Conservation (phyloP, 306 rosid genomes). For the Prinsepia uniflora region DNA sequence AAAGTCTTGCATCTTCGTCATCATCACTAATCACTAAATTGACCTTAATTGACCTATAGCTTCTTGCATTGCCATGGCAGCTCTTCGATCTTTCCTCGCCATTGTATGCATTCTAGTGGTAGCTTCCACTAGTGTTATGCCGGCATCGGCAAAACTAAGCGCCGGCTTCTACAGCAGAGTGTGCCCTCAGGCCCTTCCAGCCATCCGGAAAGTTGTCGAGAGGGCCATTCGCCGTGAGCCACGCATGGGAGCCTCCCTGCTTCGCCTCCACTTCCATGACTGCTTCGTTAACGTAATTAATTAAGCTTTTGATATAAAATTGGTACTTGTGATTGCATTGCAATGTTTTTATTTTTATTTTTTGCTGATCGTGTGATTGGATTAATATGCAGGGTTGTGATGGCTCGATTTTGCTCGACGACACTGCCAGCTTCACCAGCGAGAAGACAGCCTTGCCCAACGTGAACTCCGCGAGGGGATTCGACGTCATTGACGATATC, state of each 20-base stretch:
- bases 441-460: conserved; percentile 37
- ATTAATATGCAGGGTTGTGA: conserved; percentile 31
- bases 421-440: conserved; percentile 24
- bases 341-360: background rate
- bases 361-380: background rate
- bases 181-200: conserved; percentile 29
- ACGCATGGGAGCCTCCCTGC: conserved; percentile 42
- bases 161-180: conserved; percentile 7
- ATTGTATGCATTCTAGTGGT: background rate
- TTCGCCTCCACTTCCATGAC: conserved; percentile 35
- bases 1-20: conserved; percentile 51
- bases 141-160: conserved; percentile 23
- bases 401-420: conserved; percentile 33
- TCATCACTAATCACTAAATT: conserved; percentile 44
- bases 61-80: conserved; percentile 2
- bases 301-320: background rate
- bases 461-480: conserved; percentile 28
- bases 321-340: background rate
- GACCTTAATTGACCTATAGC: background rate
- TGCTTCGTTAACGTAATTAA: conserved; percentile 31
- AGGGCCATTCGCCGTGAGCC: conserved; percentile 18
- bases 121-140: background rate
- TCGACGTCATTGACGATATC: conserved; percentile 25
- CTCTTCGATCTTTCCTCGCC: conserved; percentile 3
- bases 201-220: conserved; percentile 13